Base-by-base conservation (phyloP, 805 yeast genomes). In the Jamesozyma gamospora region DNA sequence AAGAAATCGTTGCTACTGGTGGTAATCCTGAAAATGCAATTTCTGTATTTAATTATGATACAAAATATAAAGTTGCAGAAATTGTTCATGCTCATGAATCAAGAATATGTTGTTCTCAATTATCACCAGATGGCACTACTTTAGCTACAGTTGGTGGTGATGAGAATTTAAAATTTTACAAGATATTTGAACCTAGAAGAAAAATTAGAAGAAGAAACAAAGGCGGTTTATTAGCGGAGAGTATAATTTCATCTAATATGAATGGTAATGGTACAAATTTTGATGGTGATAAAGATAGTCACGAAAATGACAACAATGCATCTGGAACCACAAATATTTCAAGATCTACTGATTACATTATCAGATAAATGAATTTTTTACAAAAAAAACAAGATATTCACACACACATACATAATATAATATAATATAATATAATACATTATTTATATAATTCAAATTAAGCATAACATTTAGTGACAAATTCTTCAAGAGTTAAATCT, bases 91-190 rank as follows among this genome's bases (percentile, higher is more conserved):
- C 96, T 1, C 98, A 92, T 56, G 96, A 86, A 47, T 76, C 92
- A 13, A 71, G 97, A 49, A 86, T 92, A 19, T 70, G 92, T 39
- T 75, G 75, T 45, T 82, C 95, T 21, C 78, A 86, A 35, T 58
- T 92, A 38, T 82, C 95, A 18, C 96, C 96, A 3, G 96, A 92
- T 62, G 84, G 82, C 13, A 75, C 84, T 38, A 84, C 94, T 0
- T 64, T 92, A 40, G 97, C 95, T 1, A 92, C 98, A 0, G 87
- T 88, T 34, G 94, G 96, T 2, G 94, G 95, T 11, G 97, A 92
- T 62, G 98, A 92, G 59, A 90, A 87, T 63, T 71, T 92, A 55
- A 90, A 92, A 64, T 92, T 92, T 64, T 92, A 94, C 88, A 81
- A 84, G 48, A 70, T 92, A 17, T 90, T 87, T 61, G 96, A 90